A percentile compares a stretch with the other conserved stretches of the same genome.
phyloP scores from a whole-genome alignment of 768 basidiomycete genomes.

The Galerina marginata region DNA sequence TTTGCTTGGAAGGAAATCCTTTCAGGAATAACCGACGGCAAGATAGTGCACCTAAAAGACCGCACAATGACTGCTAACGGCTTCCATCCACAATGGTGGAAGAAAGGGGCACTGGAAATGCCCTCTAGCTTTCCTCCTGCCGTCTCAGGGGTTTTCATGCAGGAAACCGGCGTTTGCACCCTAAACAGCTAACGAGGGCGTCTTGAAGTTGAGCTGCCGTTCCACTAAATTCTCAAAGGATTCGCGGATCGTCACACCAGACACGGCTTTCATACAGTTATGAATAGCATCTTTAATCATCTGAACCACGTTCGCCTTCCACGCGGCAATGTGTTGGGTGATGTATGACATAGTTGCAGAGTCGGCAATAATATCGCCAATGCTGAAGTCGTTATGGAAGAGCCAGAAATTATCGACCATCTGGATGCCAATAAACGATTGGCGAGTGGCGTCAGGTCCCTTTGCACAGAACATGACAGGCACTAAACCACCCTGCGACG shows the following conservation, averaged over 20 bases:
- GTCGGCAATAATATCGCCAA: constrained; percentile 98
- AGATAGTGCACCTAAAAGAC: no score
- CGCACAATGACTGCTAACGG: no score
- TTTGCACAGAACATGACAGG: constrained; percentile 98
- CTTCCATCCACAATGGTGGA: no score
- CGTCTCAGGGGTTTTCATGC: no score
- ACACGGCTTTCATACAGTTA: constrained; percentile 86
- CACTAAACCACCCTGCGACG: constrained; percentile 91
- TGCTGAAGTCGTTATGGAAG: constrained; percentile 98
- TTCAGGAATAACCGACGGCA: no score
- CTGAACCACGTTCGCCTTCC: constrained; percentile 78
- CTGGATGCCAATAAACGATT: constrained; percentile 92
- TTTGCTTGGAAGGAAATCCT: no score
- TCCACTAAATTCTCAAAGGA: constrained; percentile 96
- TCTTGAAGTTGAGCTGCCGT: constrained; percentile 96
- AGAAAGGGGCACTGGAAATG: constrained; percentile 72
- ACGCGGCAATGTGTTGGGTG: constrained; percentile 78
- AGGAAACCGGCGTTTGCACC: no score
- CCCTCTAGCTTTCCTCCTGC: no score
- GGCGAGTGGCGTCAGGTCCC: constrained; percentile 88
- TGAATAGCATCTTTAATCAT: constrained; percentile 85
- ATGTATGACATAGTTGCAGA: constrained; percentile 86
- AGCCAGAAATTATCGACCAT: constrained; percentile 98
- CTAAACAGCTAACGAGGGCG: constrained; percentile 78
- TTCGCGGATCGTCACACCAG: constrained; percentile 99